phyloP scores from a whole-genome alignment of 2,329 filamentous ascomycete genomes.

The Taxawa tesnikishii region DNA sequence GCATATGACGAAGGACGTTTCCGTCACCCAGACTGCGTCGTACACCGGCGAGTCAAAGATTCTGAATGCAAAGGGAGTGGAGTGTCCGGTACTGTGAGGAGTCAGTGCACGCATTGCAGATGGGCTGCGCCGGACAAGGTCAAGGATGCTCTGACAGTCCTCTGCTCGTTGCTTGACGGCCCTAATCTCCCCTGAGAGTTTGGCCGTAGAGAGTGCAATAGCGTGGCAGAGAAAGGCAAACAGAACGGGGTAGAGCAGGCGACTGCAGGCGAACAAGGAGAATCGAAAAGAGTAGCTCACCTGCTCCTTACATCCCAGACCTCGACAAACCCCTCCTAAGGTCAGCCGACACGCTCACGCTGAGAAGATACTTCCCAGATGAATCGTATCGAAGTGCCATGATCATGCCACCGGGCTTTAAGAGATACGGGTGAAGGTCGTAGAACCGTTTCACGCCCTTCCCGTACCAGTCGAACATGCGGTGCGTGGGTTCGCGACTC shows the following conservation, averaged over 20 bases:
- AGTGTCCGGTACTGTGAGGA: neutral
- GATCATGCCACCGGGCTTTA: constrained; percentile 16
- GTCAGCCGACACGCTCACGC: constrained; percentile 15
- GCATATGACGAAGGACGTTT: constrained; percentile 30
- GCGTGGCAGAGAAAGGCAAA: no score
- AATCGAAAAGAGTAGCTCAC: no score
- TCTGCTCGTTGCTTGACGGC: no score
- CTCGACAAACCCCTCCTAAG: constrained; percentile 18
- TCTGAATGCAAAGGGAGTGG: constrained; percentile 18
- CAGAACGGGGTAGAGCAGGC: no score
- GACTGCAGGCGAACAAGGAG: no score
- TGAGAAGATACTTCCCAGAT: constrained; percentile 17
- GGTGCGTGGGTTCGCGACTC: constrained; percentile 9
- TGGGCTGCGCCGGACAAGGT: no score
- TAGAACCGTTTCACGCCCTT: constrained; percentile 5
- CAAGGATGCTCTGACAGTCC: no score
- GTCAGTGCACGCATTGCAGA: no score
- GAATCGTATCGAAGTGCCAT: constrained; percentile 18
- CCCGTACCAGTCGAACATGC: constrained; percentile 12
- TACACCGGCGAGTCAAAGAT: constrained; percentile 28
- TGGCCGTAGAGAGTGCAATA: no score
- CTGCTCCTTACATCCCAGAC: constrained; percentile 13
- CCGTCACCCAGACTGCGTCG: constrained; percentile 32
- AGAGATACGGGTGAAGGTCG: constrained; percentile 8
- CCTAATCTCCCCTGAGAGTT: no score